Conservation (phyloP, 768 basidiomycete species). For the Lentinula sp. region DNA sequence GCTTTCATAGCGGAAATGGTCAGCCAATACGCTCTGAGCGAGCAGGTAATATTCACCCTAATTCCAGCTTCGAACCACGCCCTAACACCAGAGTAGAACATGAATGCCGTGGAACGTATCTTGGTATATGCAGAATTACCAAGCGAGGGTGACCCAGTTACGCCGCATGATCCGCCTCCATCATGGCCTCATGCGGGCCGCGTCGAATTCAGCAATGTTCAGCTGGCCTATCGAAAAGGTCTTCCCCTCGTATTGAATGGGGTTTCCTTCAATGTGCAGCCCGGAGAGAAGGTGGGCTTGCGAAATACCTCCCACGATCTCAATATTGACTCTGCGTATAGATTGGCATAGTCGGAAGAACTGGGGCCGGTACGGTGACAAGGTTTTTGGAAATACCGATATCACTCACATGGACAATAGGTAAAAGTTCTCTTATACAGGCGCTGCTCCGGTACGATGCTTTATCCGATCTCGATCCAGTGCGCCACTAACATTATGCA, state of each 20-base stretch:
- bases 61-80: background rate
- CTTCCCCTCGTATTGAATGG: conserved; percentile 62
- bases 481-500: background rate
- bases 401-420: conserved; percentile 13
- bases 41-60: conserved; percentile 26
- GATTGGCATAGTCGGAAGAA: conserved; percentile 21
- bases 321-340: background rate
- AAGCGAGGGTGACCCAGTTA: conserved; percentile 41
- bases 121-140: conserved; percentile 60
- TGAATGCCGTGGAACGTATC: conserved; percentile 69
- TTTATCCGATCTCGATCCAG: conserved; percentile 13
- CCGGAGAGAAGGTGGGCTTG: conserved; percentile 59
- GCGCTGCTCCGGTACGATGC: conserved; percentile 43
- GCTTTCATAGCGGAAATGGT: conserved; percentile 43
- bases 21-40: conserved; percentile 52
- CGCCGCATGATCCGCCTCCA: conserved; percentile 39
- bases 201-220: conserved; percentile 51
- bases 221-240: conserved; percentile 52
- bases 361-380: conserved; percentile 32
- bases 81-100: conserved; percentile 27
- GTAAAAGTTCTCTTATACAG: conserved; percentile 54
- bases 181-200: conserved; percentile 48
- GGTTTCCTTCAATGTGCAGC: conserved; percentile 47
- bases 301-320: background rate
- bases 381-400: background rate